These are phyloP conservation scores for Paraphaeosphaeria sporulosa DNA, from an alignment of 2,329 filamentous ascomycete species.

Conservation along the genomic window DNA sequence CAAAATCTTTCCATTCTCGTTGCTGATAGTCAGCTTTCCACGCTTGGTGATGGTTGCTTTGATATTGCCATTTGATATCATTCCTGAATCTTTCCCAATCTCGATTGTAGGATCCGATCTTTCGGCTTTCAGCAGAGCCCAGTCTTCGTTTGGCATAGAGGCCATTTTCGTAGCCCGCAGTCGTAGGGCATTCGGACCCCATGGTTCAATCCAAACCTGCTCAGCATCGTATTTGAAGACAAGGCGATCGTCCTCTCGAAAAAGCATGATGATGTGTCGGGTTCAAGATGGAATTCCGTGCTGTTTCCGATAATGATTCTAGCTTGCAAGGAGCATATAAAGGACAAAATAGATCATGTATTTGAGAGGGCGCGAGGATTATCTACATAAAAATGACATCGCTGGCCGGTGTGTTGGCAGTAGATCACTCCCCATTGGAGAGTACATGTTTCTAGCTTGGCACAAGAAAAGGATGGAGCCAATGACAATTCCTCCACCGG, in stretches of 20 bases:
- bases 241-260: constrained; percentile 63
- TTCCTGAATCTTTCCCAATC: constrained; percentile 42
- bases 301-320: too few relatives aligned
- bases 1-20: constrained; percentile 50
- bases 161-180: constrained; percentile 55
- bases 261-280: constrained; percentile 32
- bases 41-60: constrained; percentile 55
- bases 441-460: too few relatives aligned
- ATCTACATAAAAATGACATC: too few relatives aligned
- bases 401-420: too few relatives aligned
- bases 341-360: too few relatives aligned
- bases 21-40: constrained; percentile 61
- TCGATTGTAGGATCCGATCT: constrained; percentile 10
- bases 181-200: constrained; percentile 58
- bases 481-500: too few relatives aligned
- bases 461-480: too few relatives aligned
- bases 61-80: constrained; percentile 59
- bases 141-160: constrained; percentile 36
- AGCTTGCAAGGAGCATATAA: too few relatives aligned
- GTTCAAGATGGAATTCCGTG: too few relatives aligned
- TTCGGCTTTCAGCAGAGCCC: constrained; percentile 30
- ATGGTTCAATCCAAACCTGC: constrained; percentile 58
- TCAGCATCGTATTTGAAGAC: constrained; percentile 66
- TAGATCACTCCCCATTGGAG: too few relatives aligned
- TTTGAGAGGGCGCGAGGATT: too few relatives aligned